Evolutionary conservation across 495 filamentous ascomycete genomes (phyloP).

Genomic region (Stereocaulon alpinum): DNA sequence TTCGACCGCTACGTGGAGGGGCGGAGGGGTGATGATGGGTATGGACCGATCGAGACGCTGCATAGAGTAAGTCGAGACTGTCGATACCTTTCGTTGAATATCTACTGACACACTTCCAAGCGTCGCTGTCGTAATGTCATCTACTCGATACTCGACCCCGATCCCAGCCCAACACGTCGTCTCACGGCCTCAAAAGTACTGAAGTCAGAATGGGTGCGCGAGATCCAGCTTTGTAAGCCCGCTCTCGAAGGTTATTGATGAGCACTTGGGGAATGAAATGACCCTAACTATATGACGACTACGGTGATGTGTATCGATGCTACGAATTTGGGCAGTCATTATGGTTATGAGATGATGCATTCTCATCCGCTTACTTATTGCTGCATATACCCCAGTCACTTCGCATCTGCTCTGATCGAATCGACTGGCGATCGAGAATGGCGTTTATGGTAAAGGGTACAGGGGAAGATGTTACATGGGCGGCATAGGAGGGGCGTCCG

Average conservation of each 20-base stretch:
- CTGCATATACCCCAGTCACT: conserved; percentile 17
- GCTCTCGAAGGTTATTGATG: conserved; percentile 80
- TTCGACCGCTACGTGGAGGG: conserved; percentile 89
- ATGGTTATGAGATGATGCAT: conserved; percentile 1
- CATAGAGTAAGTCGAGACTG: conserved; percentile 62
- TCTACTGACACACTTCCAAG: conserved; percentile 43
- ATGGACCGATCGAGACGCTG: conserved; percentile 89
- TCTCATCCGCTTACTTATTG: background rate
- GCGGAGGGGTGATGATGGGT: conserved; percentile 85
- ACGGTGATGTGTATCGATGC: background rate
- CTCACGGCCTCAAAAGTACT: conserved; percentile 94
- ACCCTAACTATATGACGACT: background rate
- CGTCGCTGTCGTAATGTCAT: conserved; percentile 97
- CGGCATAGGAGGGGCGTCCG: conserved; percentile 9
- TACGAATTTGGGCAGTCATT: conserved; percentile 1
- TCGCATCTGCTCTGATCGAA: background rate
- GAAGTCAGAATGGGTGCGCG: conserved; percentile 95
- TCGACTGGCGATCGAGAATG: background rate
- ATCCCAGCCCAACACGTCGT: conserved; percentile 60
- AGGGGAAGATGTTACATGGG: background rate
- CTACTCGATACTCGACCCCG: conserved; percentile 97
- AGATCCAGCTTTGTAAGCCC: conserved; percentile 92
- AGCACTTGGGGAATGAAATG: background rate
- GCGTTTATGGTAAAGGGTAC: conserved; percentile 7
- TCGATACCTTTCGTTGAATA: background rate